Conservation (phyloP, 257 asterid species). For the Solanum corneliomulleri region DNA sequence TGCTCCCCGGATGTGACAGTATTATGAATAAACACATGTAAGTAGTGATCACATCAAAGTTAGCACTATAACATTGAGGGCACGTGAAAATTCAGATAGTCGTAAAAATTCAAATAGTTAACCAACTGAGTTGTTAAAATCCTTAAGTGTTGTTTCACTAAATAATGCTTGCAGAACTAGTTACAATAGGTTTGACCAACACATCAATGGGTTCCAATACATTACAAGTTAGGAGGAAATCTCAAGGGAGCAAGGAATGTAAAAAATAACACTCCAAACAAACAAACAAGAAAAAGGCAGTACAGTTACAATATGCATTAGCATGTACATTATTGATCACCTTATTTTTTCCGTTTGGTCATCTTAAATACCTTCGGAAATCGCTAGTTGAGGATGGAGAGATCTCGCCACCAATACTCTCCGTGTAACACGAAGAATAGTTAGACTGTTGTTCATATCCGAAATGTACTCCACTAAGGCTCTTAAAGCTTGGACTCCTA, state of each 20-base stretch:
- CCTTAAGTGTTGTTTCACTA: background rate
- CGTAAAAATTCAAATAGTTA: background rate
- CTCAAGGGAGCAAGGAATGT: background rate
- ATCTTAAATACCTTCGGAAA: constrained; percentile 18
- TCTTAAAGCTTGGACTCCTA: constrained; percentile 27
- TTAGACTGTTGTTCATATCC: constrained; percentile 25
- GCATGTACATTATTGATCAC: background rate
- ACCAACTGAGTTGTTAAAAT: background rate
- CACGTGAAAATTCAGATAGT: background rate
- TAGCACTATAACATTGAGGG: background rate
- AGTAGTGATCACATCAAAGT: background rate
- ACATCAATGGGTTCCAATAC: background rate
- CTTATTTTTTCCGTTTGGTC: background rate
- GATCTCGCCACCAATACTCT: constrained; percentile 16
- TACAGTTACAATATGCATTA: background rate
- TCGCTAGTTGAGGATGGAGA: constrained; percentile 30
- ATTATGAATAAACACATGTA: too few species aligned
- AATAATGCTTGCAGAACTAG: background rate
- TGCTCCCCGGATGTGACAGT: background rate
- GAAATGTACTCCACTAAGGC: constrained; percentile 5
- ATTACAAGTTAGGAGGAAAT: background rate
- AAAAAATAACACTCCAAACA: background rate
- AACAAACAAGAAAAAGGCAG: background rate
- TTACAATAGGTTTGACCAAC: background rate
- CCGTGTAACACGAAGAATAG: constrained; percentile 23